Base-by-base conservation (phyloP, 495 filamentous ascomycete genomes). In the Penicillium maclennaniae region DNA sequence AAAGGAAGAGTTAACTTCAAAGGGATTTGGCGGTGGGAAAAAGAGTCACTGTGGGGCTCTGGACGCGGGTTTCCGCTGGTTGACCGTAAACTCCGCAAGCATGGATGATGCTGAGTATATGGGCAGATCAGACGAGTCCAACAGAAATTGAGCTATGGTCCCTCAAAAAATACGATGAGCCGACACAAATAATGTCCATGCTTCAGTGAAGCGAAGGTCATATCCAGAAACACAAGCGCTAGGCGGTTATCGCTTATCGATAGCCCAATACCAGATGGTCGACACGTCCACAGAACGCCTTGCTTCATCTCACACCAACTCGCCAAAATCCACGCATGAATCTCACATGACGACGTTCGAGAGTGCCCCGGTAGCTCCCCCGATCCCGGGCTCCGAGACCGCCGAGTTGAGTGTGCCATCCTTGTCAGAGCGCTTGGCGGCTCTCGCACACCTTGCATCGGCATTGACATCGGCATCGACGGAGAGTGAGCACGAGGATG, bases 1-100 rank as follows among this genome's bases (percentile, higher is more conserved):
- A 49, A 46, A 31, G 31, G 31, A 34, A 34, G 31, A 14, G 9
- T 34, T 12, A 14, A 34, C 31, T 34, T 45, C 55, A 59, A 38
- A 52, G 53, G 47, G 63, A 58, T 51, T 61, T 59, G 60, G 54
- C 54, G 60, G 60, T 61, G 61, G 61, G 58, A 64, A 65, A 62
- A 62, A 55, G 60, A 56, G 38, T 55, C 45, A 47, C 40, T 43
- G 56, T 60, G 56, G 63, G 63, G 62, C 52, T 31, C 48, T 41
- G 37, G 37, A 42, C 39, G 27, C 39, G 20, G 16, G 10, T 2
- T 15, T 43, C 41, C 6, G 26, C 14, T 15, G 12, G 34, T 17
- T 34, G 31, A 34, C 31, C 14, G 9, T 4, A 3, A 34, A 34
- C 31, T 34, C 31, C 31, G 9, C 31, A 34, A 34, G 10, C 3